Evolutionary conservation across 139 green algal genomes (phyloP).

Genomic region (Picochlorum sp.): DNA sequence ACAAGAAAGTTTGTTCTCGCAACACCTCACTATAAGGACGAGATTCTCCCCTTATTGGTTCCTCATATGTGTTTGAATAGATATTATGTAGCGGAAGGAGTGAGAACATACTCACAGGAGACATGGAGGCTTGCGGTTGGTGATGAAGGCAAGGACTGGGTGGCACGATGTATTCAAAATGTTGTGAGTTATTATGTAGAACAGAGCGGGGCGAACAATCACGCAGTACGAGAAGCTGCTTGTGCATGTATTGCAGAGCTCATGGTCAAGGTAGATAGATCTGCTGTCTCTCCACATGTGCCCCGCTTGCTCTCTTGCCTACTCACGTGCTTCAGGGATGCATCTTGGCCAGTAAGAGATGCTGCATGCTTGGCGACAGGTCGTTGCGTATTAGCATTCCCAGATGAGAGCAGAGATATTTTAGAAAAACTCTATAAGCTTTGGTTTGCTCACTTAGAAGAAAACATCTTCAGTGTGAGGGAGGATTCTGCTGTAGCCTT

Average conservation of each 20-base stretch:
- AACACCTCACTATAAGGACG: constrained; percentile 17
- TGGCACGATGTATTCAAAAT: constrained; percentile 36
- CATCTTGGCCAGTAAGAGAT: constrained; percentile 71
- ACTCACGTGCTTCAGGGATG: constrained; percentile 70
- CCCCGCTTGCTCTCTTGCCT: constrained; percentile 56
- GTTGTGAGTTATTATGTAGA: constrained; percentile 68
- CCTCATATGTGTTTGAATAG: constrained; percentile 88
- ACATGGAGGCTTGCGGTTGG: constrained; percentile 73
- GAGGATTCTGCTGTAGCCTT: constrained; percentile 64
- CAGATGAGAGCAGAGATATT: constrained; percentile 32
- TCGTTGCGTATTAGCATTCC: constrained; percentile 52
- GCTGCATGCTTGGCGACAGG: constrained; percentile 36
- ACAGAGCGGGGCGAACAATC: constrained; percentile 74
- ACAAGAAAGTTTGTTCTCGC: constrained; percentile 59
- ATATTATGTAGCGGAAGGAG: constrained; percentile 88
- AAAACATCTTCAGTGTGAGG: constrained; percentile 83
- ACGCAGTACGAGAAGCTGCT: constrained; percentile 77
- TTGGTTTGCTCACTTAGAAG: constrained; percentile 76
- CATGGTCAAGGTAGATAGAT: constrained; percentile 65
- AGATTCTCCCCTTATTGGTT: constrained; percentile 52
- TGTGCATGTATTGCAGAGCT: constrained; percentile 90
- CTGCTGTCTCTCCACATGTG: constrained; percentile 54
- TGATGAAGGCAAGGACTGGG: constrained; percentile 39
- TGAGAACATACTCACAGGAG: constrained; percentile 63
- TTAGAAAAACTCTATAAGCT: constrained; percentile 56